Base-by-base conservation (phyloP, 306 rosid species). In the Pterocarpus macrocarpus region DNA sequence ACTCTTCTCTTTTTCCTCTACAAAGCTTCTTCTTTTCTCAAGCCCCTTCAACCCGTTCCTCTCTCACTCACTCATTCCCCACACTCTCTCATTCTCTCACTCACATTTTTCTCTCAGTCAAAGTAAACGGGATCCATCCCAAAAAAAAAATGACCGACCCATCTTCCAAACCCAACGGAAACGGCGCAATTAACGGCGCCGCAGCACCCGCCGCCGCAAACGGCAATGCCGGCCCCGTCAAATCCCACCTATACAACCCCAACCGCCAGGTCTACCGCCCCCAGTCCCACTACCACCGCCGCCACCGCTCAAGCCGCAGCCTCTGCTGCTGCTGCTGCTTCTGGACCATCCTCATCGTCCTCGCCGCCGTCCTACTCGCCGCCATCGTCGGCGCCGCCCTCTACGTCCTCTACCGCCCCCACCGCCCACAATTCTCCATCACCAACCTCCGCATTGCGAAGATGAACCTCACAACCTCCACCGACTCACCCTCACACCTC, bases 241-340 rank as follows among this genome's bases (percentile, higher is more conserved):
- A 94, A 61, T 79, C 91, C 5, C 87, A 87, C 11, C 89, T 84
- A 3, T 82, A 85, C 83, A 87, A 87, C 62, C 87, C 87, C 0
- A 87, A 87, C 65, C 94, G 99, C 5, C 94, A 79, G 30, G 84
- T 90, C 1, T 90, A 93, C 85, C 94, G 99, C 2, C 97, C 91
- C 0, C 95, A 87, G 12, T 88, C 97, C 0, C 90, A 87, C 53
- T 87, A 90, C 89, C 84, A 83, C 53, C 92, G 91, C 1, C 91
- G 89, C 38, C 95, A 87, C 35, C 90, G 97, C 7, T 84, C 92
- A 65, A 34, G 81, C 74, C 94, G 98, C 2, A 83, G 77, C 56
- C 74, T 89, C 91, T 92, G 97, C 82, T 95, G 99, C 82, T 92
- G 99, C 88, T 95, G 90, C 76, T 95, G 97, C 69, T 95, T 95